Base-by-base conservation (phyloP, 2,329 filamentous ascomycete genomes). In the Scytalidium sp. region DNA sequence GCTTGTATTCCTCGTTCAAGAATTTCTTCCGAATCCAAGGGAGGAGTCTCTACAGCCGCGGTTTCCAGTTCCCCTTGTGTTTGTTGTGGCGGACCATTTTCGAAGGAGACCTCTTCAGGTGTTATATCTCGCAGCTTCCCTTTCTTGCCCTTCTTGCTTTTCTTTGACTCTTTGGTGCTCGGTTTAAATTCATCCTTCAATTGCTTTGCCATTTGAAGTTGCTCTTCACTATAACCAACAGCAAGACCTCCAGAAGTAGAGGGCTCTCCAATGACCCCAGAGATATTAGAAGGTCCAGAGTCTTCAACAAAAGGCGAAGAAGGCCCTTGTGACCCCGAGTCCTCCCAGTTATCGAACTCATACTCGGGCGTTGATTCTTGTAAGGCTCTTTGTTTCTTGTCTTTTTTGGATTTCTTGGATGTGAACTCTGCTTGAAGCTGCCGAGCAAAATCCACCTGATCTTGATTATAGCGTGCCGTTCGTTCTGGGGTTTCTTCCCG, bases 81-180 rank as follows among this genome's bases (percentile, higher is more conserved):
- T n/a, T n/a, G n/a, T n/a, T n/a, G n/a, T n/a, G n/a, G n/a, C n/a
- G n/a, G n/a, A n/a, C n/a, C n/a, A n/a, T n/a, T n/a, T n/a, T n/a
- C n/a, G n/a, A n/a, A n/a, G n/a, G 13, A 20, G 22, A 23, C 9
- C 15, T 49, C 39, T 23, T 13, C 41, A 9, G 19, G 20, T n/a
- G 20, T 17, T 29, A 43, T 27, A 19, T 45, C 44, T 13, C 22
- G 22, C 13, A 15, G 32, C 15, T 36, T 10, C 13, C 8, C 32
- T 8, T 62, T 64, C 49, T 64, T 63, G 41, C 62, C 63, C 52
- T 73, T 75, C 62, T 74, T 74, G 9, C 61, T 61, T 53, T 69
- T 69, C 51, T 68, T 69, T 10, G 63, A 62, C 55, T 70, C 74
- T 50, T 66, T 69, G 54, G 64, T 67, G 19, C 45, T 44, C 41